Evolutionary conservation across 495 filamentous ascomycete genomes (phyloP).

Genomic region (Annulohypoxylon nitens): DNA sequence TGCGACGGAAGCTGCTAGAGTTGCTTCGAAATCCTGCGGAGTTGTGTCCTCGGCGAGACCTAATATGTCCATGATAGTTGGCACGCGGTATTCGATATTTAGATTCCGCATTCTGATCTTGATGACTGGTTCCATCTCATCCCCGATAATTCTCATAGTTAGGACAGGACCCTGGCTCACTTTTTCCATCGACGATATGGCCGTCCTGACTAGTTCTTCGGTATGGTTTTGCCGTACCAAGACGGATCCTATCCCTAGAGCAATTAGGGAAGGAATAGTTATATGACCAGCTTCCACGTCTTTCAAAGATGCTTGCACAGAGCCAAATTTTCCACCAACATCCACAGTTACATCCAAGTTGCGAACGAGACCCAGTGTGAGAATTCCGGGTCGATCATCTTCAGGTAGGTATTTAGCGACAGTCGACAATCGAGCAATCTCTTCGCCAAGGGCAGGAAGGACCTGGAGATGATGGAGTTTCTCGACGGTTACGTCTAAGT

Average conservation of each 20-base stretch:
- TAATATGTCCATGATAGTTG: conserved; percentile 82
- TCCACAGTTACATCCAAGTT: conserved; percentile 70
- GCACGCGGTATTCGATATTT: conserved; percentile 85
- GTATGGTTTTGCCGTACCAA: conserved; percentile 70
- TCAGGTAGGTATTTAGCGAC: conserved; percentile 96
- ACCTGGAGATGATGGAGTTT: conserved; percentile 71
- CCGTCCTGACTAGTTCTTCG: conserved; percentile 73
- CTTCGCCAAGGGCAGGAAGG: conserved; percentile 78
- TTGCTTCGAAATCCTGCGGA: conserved; percentile 79
- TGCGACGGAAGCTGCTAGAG: conserved; percentile 82
- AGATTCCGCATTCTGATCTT: conserved; percentile 88
- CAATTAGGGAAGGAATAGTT: conserved; percentile 82
- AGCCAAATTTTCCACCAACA: conserved; percentile 74
- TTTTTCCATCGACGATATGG: conserved; percentile 57
- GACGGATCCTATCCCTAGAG: conserved; percentile 75
- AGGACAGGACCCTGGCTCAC: conserved; percentile 59
- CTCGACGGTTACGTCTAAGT: conserved; percentile 67
- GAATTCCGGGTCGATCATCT: conserved; percentile 90
- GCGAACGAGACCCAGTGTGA: conserved; percentile 78
- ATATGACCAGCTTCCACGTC: conserved; percentile 85
- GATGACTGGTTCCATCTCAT: conserved; percentile 92
- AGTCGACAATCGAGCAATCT: conserved; percentile 82
- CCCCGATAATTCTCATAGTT: conserved; percentile 82
- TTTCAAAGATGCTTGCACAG: conserved; percentile 66
- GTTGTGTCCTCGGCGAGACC: conserved; percentile 74